Evolutionary conservation across 352 stramenopile genomes (phyloP), one percentile per base, ranked within the genome.

Genomic region (Phytophthora constricta): DNA sequence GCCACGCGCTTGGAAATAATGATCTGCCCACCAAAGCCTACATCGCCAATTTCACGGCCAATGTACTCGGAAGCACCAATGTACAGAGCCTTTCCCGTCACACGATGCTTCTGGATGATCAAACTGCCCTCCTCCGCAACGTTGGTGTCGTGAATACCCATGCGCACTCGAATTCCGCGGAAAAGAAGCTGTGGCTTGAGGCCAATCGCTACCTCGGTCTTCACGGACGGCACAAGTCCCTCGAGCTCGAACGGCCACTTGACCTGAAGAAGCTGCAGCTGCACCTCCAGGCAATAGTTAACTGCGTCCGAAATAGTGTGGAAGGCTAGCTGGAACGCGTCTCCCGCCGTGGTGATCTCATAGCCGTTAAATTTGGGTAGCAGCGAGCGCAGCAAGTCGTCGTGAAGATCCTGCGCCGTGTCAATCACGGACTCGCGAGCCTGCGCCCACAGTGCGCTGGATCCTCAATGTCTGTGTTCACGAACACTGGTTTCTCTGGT

Each of bases 381-480:
- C 46, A 76, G 53, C 4, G 68, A 79, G 0, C 84, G 82, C 33
- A 92, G 46, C 26, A 92, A 37, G 68, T 90, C 76, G 23, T 93
- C 85, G 46, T 93, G 85, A 2, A 89, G 55, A 27, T 85, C 76
- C 48, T 87, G 78, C 1, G 82, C 82, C 5, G 68, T 71, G 34
- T 89, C 76, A n/a, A 93, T 90, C 4, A 90, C 68, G 17, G 75
- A 48, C 42, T 85, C 70, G 1, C 74, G 78, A 0, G 73, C 77
- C n/a, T 77, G 70, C 0, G 74, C 83, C 86, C 86, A 94, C 31
- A 94, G 34, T 4, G 80, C 81, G 61, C 84, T 94, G 5, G 82
- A 91, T 7, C 77, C 79, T 94, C 86, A 49, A 94, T 94, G 34
- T 94, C 86, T 2, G 86, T 94, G 33, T 82, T 83, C 25, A 94